Percentiles rank a stretch among this genome's conserved stretches.
Conservation (phyloP, 2,329 filamentous ascomycete species). For the Purpureocillium lavendulum region DNA sequence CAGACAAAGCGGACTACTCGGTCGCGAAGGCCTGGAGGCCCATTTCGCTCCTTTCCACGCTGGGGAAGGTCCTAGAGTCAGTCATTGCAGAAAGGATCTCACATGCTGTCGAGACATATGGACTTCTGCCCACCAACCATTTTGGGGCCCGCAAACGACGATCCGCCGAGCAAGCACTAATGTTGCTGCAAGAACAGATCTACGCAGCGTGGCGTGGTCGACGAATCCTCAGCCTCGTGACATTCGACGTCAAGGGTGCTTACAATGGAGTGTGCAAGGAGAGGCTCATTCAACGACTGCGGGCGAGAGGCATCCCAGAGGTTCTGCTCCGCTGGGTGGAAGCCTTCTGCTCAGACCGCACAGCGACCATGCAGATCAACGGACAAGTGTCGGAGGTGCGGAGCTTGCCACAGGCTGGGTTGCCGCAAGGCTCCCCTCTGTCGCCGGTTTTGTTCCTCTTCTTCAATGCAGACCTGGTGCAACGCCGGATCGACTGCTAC, state of each 20-base stretch:
- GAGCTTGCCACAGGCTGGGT: background rate
- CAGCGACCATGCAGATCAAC: constrained; percentile 1
- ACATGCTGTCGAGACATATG: constrained; percentile 6
- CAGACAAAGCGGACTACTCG: constrained; percentile 15
- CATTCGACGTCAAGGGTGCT: constrained; percentile 8
- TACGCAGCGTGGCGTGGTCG: constrained; percentile 3
- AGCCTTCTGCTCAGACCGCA: constrained; percentile 5
- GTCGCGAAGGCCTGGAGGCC: constrained; percentile 14
- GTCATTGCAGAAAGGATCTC: constrained; percentile 9
- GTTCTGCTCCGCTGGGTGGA: constrained; percentile 6
- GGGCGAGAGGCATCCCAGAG: constrained; percentile 7
- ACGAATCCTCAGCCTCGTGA: constrained; percentile 6
- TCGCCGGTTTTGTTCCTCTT: constrained; percentile 20
- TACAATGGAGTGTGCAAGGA: constrained; percentile 10
- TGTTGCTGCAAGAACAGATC: constrained; percentile 7
- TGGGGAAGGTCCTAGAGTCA: constrained; percentile 12
- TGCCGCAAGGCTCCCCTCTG: constrained; percentile 4
- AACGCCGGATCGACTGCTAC: constrained; percentile 16
- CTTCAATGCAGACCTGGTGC: constrained; percentile 27
- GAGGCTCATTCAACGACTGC: constrained; percentile 7
- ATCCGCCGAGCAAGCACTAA: constrained; percentile 4
- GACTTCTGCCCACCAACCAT: constrained; percentile 5
- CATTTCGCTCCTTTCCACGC: constrained; percentile 8
- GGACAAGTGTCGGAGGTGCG: background rate
- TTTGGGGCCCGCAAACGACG: constrained; percentile 7